Evolutionary conservation across 148 eudicot species (phyloP).

Genomic region (Nepenthes gracilis): DNA sequence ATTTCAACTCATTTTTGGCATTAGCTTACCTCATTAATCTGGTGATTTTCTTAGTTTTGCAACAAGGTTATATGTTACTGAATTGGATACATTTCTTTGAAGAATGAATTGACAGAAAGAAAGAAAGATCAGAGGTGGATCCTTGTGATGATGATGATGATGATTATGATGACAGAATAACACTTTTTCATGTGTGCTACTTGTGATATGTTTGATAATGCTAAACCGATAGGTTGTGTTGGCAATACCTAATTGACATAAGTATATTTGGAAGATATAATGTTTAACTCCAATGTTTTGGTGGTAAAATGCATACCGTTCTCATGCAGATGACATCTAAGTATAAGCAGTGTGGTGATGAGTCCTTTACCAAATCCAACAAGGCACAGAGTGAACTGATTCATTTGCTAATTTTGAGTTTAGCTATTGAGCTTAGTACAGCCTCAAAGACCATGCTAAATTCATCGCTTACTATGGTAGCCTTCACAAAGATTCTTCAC

Average conservation of each 20-base stretch:
- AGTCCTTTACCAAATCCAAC: slow-evolving; percentile 10
- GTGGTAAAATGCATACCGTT: not conserved
- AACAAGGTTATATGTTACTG: not conserved
- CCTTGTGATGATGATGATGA: too few relatives aligned
- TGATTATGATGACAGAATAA: too few relatives aligned
- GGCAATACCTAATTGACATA: too few relatives aligned
- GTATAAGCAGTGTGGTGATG: slow-evolving; percentile 11
- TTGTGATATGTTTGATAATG: not conserved
- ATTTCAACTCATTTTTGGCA: too few relatives aligned
- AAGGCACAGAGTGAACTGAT: slow-evolving; percentile 11
- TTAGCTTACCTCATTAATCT: too few relatives aligned
- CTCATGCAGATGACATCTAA: slow-evolving; percentile 13
- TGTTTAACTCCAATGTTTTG: not conserved
- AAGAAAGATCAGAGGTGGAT: too few relatives aligned
- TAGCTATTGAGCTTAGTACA: slow-evolving; percentile 11
- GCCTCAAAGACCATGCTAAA: slow-evolving; percentile 4
- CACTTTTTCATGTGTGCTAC: too few relatives aligned
- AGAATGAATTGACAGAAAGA: too few relatives aligned
- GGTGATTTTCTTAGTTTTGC: too few relatives aligned
- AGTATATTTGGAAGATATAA: not conserved
- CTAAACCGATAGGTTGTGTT: too few relatives aligned
- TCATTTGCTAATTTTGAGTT: slow-evolving; percentile 16
- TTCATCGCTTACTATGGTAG: slow-evolving; percentile 6
- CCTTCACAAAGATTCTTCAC: not conserved
- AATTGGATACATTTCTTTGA: too few relatives aligned